Evolutionary conservation across 306 rosid species (phyloP), one percentile per base, ranked within the genome.

Genomic region (Casuarina cunninghamiana): DNA sequence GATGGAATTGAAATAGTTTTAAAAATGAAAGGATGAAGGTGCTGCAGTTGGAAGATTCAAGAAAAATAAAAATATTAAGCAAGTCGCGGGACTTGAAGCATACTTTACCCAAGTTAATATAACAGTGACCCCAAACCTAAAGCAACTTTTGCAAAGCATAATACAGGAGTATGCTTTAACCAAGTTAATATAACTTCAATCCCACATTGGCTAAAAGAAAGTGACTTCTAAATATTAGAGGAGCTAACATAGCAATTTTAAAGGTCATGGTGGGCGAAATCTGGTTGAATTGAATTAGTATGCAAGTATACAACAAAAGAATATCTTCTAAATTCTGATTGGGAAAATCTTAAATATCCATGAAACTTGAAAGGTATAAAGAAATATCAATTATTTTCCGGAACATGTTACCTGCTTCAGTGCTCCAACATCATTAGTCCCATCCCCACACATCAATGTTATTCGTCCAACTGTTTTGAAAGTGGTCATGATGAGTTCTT

Each of bases 371-470:
- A 62, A 75, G 75, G 19, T 53, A 73, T 57, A 74, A 66, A 41
- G 17, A 71, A 61, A 61, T 75, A 51, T 15, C 19, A 53, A 45
- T n/a, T 43, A 71, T 6, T 71, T 55, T 10, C 63, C 48, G 17
- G 6, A 71, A 42, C 38, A 69, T 7, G 49, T 80, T 85, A 95
- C 98, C 97, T 96, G 99, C 86, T 96, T 96, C 77, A 96, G 84
- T 73, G 99, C 99, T 77, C 99, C 99, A 76, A 96, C 99, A 49
- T 96, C 99, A 77, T 96, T 96, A 58, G 99, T 96, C 76, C 99
- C 99, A 85, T 96, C 98, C 49, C 99, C 99, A 83, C 99, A 96
- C 99, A 96, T 96, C 87, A 96, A 82, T 19, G 99, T 93, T 68
- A 88, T 50, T 82, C 99, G 86, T 80, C 99, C 99, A 50, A 96